phyloP scores from a whole-genome alignment of 192 early-diverging fungal genomes.

The Linnemannia exigua region DNA sequence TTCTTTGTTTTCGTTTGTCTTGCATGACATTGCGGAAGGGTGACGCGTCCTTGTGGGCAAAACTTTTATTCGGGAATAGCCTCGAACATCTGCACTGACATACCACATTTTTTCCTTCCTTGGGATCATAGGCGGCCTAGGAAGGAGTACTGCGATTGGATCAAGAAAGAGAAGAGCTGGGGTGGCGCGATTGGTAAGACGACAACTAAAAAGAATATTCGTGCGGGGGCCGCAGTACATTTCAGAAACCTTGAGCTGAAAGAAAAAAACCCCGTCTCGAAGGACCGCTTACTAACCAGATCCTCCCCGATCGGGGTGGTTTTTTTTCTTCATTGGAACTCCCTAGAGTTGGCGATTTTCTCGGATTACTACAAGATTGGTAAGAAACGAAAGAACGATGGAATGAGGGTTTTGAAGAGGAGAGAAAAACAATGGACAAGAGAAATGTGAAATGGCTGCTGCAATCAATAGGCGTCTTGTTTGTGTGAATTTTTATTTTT shows the following conservation, averaged over 20 bases:
- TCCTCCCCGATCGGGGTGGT: neutral
- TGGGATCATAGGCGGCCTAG: conserved; percentile 23
- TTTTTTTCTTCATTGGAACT: neutral
- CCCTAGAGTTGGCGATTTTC: conserved; percentile 80
- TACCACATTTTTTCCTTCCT: neutral
- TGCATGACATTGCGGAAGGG: neutral
- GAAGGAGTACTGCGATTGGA: conserved; percentile 78
- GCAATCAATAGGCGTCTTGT: too few species aligned
- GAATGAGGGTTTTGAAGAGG: neutral
- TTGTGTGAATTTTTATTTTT: neutral
- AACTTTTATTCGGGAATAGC: too few species aligned
- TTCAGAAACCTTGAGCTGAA: conserved; percentile 1
- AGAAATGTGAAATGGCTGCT: too few species aligned
- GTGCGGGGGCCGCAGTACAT: conserved; percentile 2
- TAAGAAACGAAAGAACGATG: conserved; percentile 8
- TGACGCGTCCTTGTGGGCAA: neutral
- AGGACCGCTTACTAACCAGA: neutral
- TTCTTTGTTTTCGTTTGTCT: neutral
- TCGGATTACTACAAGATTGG: conserved; percentile 71
- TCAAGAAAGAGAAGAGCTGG: conserved; percentile 74
- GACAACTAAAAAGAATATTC: neutral
- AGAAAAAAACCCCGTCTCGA: neutral
- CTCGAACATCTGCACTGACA: neutral
- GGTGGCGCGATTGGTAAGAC: conserved; percentile 84
- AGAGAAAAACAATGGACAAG: too few species aligned